Evolutionary conservation across 108 stramenopile species (phyloP), one percentile per base, ranked within the genome.

Genomic region (Pseudonitzschia delicatissima): DNA sequence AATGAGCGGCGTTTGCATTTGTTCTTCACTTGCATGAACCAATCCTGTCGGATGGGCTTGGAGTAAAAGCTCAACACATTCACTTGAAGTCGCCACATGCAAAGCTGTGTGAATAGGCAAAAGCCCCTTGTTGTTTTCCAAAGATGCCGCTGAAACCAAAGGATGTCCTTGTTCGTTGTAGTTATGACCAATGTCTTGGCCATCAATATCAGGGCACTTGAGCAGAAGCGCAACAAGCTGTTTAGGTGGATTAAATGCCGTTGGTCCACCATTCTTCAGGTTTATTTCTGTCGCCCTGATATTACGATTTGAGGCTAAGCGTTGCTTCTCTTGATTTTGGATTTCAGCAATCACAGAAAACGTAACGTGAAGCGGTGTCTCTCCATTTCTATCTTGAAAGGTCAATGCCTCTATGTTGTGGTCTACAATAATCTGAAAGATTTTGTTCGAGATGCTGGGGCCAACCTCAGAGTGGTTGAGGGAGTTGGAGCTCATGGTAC

Each of bases 91-190:
- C 3, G 72, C 76, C 21, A 71, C 73, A 4, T 53, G 51, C n/a
- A 80, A 48, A 8, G 83, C 83, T 7, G 45, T 52, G 50, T 84
- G 83, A 27, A 84, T 25, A 20, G 83, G 83, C 15, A 84, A 48
- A 3, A 47, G 45, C 1, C 83, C 83, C 29, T 51, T 51, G 18
- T 40, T 34, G 34, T 84, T 79, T 44, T 78, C 83, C 23, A 84
- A 26, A 9, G 67, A 66, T 9, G 76, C 76, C 11, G 70, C 59
- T 40, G 59, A 62, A 3, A 59, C 42, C 12, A 33, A n/a, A 57
- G 37, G 33, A 39, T 29, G 51, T 0, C 60, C 60, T 23, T 40
- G 8, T 5, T 61, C 60, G 20, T 42, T 61, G 27, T 40, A 61
- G 37, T 40, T 40, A 55, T 55, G 53, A 5, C 53, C 53, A 5